Evolutionary conservation across 176 grass and related monocot species (phyloP).

Genomic region (Cenchrus americanus): DNA sequence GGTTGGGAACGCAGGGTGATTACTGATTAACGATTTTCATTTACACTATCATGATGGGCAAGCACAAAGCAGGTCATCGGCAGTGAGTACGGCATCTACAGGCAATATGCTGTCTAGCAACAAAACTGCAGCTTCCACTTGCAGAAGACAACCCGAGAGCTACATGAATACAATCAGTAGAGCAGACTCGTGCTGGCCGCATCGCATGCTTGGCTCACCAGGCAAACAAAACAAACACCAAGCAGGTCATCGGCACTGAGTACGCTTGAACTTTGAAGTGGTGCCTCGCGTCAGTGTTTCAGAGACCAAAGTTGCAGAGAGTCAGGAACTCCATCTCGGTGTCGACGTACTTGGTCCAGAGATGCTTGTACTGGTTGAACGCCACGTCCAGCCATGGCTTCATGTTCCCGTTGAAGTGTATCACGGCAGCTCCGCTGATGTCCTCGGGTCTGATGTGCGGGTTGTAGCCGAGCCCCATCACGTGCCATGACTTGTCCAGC

Average conservation of each 20-base stretch:
- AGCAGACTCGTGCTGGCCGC: background rate
- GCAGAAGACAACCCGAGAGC: background rate
- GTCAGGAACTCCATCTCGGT: slow-evolving; percentile 97
- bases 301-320: slow-evolving; percentile 93
- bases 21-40: no score
- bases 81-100: background rate
- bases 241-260: background rate
- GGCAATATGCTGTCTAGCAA: background rate
- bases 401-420: slow-evolving; percentile 98
- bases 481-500: slow-evolving; percentile 92
- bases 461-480: slow-evolving; percentile 94
- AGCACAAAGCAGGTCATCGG: no score
- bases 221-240: background rate
- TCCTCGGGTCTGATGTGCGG: slow-evolving; percentile 83
- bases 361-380: slow-evolving; percentile 92
- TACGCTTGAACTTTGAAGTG: background rate
- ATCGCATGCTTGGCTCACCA: background rate
- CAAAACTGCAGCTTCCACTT: background rate
- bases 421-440: slow-evolving; percentile 70
- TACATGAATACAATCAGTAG: background rate
- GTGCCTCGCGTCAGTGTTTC: background rate
- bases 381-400: slow-evolving; percentile 99
- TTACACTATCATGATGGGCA: no score
- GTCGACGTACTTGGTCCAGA: slow-evolving; percentile 94
- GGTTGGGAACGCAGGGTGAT: no score